These are phyloP conservation scores for Gracilaria gracilis DNA, from an alignment of 23 red algal species.

Conservation along the genomic window DNA sequence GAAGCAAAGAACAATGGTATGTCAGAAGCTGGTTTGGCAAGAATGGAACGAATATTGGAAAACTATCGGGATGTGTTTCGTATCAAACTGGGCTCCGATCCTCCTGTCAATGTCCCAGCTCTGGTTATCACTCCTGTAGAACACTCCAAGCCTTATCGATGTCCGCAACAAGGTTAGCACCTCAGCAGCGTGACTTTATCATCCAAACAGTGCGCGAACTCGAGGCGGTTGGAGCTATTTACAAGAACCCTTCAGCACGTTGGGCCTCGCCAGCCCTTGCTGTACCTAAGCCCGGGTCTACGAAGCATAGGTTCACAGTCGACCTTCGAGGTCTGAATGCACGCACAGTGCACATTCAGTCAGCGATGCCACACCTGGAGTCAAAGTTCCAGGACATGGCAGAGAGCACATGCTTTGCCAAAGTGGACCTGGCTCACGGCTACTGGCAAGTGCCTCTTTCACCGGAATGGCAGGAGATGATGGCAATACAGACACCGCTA, in stretches of 20 bases:
- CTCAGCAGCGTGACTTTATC: conserved; percentile 1
- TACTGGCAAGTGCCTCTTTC: conserved; percentile 34
- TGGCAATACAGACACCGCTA: conserved; percentile 3
- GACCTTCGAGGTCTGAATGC: conserved; percentile 13
- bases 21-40: background rate
- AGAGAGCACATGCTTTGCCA: conserved; percentile 10
- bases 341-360: conserved; percentile 5
- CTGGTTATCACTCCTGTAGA: background rate
- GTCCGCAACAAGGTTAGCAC: background rate
- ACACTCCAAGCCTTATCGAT: background rate
- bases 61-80: conserved; percentile 22
- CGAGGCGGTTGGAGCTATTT: background rate
- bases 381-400: conserved; percentile 21
- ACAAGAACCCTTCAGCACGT: background rate
- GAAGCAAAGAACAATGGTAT: conserved; percentile 22
- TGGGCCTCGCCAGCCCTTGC: conserved; percentile 36
- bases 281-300: conserved; percentile 12
- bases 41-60: background rate
- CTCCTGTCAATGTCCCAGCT: conserved; percentile 20
- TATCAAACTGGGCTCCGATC: conserved; percentile 24
- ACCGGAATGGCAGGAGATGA: conserved; percentile 24
- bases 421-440: conserved; percentile 23
- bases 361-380: conserved; percentile 36
- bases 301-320: conserved; percentile 3
- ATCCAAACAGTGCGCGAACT: background rate